These are phyloP conservation scores for Cladorrhinum sp. DNA, from an alignment of 2,329 filamentous ascomycete species.

Conservation along the genomic window DNA sequence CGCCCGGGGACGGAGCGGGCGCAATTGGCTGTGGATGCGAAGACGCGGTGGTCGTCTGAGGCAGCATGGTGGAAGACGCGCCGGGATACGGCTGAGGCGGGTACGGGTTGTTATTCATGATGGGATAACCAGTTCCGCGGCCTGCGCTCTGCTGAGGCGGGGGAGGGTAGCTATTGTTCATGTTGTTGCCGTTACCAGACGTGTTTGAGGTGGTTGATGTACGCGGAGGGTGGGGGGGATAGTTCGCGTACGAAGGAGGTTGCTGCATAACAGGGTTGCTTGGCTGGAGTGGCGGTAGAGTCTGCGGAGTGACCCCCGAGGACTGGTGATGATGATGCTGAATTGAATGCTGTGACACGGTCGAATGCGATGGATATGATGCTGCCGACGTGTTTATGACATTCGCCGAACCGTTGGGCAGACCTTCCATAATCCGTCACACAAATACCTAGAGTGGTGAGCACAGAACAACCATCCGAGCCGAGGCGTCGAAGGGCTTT, in stretches of 20 bases:
- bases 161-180: constrained; percentile 53
- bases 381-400: constrained; percentile 53
- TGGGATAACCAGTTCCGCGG: constrained; percentile 51
- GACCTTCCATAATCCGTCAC: constrained; percentile 52
- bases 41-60: constrained; percentile 62
- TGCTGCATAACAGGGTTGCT: constrained; percentile 48
- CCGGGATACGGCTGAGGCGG: constrained; percentile 53
- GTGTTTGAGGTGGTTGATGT: constrained; percentile 63
- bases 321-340: constrained; percentile 25
- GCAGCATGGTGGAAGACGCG: constrained; percentile 60
- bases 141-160: constrained; percentile 43
- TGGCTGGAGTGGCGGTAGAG: constrained; percentile 53
- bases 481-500: constrained; percentile 25
- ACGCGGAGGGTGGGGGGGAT: constrained; percentile 60
- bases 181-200: constrained; percentile 52
- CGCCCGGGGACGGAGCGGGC: constrained; percentile 60
- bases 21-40: constrained; percentile 75
- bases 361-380: constrained; percentile 46
- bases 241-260: constrained; percentile 49
- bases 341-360: constrained; percentile 45
- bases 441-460: constrained; percentile 34
- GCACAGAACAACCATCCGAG: constrained; percentile 29
- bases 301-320: constrained; percentile 50
- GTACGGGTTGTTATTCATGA: constrained; percentile 52
- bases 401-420: constrained; percentile 52